Percentiles rank a stretch among this genome's conserved stretches.
Conservation (phyloP, 345 rosid genomes). For the Acer negundo region DNA sequence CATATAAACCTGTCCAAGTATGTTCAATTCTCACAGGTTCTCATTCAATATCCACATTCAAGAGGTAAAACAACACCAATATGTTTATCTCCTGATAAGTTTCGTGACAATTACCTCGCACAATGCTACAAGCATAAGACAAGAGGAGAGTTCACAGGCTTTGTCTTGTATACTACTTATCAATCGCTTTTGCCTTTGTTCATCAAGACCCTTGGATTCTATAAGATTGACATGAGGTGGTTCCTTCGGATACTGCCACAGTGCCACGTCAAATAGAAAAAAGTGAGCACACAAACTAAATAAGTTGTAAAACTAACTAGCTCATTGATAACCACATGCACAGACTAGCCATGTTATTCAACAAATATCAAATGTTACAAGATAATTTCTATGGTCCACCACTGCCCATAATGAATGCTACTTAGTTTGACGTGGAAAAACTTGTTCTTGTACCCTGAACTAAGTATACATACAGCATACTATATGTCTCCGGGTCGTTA, state of each 20-base stretch:
- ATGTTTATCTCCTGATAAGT: neutral
- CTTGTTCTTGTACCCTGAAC: neutral
- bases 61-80: neutral
- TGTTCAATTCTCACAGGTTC: neutral
- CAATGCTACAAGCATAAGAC: conserved; percentile 78
- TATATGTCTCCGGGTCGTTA: too few relatives aligned
- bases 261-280: conserved; percentile 33
- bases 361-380: neutral
- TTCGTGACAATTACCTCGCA: conserved; percentile 69
- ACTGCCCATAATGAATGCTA: neutral
- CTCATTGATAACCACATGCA: neutral
- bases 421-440: neutral
- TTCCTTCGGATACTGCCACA: conserved; percentile 70
- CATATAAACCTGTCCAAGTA: neutral
- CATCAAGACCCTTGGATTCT: conserved; percentile 90
- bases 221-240: conserved; percentile 62
- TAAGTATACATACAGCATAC: too few relatives aligned
- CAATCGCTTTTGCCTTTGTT: conserved; percentile 61
- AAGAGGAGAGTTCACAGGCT: conserved; percentile 65
- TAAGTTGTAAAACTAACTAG: neutral
- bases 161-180: conserved; percentile 48
- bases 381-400: neutral
- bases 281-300: conserved; percentile 10
- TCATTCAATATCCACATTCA: neutral
- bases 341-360: neutral